A percentile compares a stretch with the other conserved stretches of the same genome.
These are phyloP conservation scores for Tulasnella sp. DNA, from an alignment of 768 basidiomycete species.

Conservation along the genomic window DNA sequence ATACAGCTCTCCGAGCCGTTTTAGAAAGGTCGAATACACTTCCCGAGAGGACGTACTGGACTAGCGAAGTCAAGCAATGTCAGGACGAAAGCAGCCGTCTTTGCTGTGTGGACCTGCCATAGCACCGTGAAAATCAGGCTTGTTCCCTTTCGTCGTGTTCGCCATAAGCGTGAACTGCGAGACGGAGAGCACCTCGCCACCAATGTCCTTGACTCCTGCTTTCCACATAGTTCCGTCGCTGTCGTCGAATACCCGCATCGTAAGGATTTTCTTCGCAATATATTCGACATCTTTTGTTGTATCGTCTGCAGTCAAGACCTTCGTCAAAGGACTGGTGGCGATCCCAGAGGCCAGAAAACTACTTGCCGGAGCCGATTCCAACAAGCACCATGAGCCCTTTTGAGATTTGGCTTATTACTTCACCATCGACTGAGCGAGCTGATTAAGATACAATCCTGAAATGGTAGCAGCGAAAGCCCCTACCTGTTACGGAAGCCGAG, in stretches of 20 bases:
- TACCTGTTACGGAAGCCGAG: conserved; percentile 81
- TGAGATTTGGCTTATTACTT: conserved; percentile 76
- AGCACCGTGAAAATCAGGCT: conserved; percentile 88
- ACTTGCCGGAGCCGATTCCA: conserved; percentile 76
- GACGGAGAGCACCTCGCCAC: conserved; percentile 88
- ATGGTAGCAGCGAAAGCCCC: conserved; percentile 4
- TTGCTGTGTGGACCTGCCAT: conserved; percentile 58
- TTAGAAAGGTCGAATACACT: conserved; percentile 70
- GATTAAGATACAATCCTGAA: neutral
- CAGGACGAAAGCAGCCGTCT: neutral
- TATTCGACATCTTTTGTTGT: conserved; percentile 64
- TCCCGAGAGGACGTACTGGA: conserved; percentile 60
- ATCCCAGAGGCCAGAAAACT: neutral
- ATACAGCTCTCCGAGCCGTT: conserved; percentile 62
- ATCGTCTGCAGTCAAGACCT: conserved; percentile 58
- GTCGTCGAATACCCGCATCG: conserved; percentile 69
- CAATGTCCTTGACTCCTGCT: conserved; percentile 77
- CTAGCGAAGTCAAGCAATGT: conserved; percentile 42
- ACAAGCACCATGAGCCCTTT: conserved; percentile 86
- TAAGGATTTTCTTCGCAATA: conserved; percentile 79
- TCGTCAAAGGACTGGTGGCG: conserved; percentile 11
- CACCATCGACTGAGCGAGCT: conserved; percentile 59
- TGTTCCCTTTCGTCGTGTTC: conserved; percentile 80
- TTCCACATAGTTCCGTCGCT: conserved; percentile 73
- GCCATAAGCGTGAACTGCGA: conserved; percentile 92